phyloP scores from a whole-genome alignment of 2,329 filamentous ascomycete genomes.

The Xylariales sp. region DNA sequence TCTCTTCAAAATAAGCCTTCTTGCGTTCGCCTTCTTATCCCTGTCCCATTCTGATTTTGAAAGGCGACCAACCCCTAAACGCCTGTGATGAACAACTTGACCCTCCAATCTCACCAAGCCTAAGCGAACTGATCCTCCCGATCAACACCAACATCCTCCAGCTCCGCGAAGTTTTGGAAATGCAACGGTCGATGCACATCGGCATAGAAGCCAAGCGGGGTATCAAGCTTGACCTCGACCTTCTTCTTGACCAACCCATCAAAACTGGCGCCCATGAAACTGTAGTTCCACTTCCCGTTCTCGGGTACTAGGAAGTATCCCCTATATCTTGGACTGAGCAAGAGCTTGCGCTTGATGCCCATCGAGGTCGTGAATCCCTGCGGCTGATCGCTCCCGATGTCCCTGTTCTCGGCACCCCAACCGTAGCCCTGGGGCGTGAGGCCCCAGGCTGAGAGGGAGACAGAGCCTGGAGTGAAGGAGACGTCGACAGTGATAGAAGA shows the following conservation, averaged over 20 bases:
- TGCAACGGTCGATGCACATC: constrained; percentile 88
- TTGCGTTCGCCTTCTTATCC: too few relatives aligned
- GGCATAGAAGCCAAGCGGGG: constrained; percentile 84
- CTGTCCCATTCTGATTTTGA: too few relatives aligned
- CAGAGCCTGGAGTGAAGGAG: constrained; percentile 92
- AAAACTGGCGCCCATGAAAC: constrained; percentile 92
- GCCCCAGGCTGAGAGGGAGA: constrained; percentile 90
- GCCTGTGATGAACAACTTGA: too few relatives aligned
- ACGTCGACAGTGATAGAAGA: constrained; percentile 94
- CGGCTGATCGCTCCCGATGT: constrained; percentile 86
- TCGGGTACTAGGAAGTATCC: constrained; percentile 97
- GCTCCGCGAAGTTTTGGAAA: constrained; percentile 94
- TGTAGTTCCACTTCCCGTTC: constrained; percentile 91
- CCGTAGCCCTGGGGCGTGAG: constrained; percentile 90
- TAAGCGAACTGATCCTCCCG: constrained; percentile 89
- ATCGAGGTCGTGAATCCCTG: constrained; percentile 88
- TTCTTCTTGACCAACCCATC: constrained; percentile 84
- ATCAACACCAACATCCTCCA: constrained; percentile 97
- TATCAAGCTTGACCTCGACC: constrained; percentile 90
- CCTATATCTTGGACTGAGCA: constrained; percentile 88
- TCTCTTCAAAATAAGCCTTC: too few relatives aligned
- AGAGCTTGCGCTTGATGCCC: constrained; percentile 90
- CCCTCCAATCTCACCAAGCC: constrained; percentile 19
- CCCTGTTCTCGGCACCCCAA: constrained; percentile 96
- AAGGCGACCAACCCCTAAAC: too few relatives aligned